Evolutionary conservation across 345 rosid species (phyloP).

Genomic region (Lumnitzera littorea): DNA sequence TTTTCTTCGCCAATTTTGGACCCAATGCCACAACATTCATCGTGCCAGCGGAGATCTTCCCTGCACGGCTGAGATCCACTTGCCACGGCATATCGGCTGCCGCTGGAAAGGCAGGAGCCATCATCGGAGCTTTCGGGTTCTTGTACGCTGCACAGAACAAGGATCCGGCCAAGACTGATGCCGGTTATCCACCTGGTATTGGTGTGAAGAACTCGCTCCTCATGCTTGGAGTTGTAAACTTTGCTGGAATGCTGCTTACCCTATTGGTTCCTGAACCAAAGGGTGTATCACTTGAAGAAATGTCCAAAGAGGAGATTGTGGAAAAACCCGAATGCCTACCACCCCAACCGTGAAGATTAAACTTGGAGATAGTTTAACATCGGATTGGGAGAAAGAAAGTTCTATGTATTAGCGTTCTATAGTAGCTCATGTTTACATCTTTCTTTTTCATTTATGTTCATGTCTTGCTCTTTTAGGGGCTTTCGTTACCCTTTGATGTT

Average conservation of each 20-base stretch:
- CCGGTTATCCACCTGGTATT: slow-evolving; percentile 30
- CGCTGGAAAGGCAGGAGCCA: slow-evolving; percentile 49
- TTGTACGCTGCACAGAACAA: slow-evolving; percentile 25
- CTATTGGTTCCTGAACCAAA: slow-evolving; percentile 48
- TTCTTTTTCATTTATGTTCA: no score
- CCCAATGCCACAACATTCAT: slow-evolving; percentile 61
- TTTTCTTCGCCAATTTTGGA: slow-evolving; percentile 59
- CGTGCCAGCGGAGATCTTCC: slow-evolving; percentile 56
- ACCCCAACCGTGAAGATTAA: no score
- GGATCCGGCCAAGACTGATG: no score
- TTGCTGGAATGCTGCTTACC: slow-evolving; percentile 41
- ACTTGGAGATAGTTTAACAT: no score
- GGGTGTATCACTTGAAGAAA: slow-evolving; percentile 51
- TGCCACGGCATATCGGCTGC: slow-evolving; percentile 67
- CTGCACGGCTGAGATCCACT: slow-evolving; percentile 48
- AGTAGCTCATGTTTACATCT: no score
- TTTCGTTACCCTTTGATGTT: no score
- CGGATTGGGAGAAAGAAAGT: no score
- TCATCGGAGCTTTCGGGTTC: slow-evolving; percentile 53
- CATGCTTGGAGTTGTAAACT: slow-evolving; percentile 37
- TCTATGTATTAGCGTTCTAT: no score
- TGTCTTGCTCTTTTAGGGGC: no score
- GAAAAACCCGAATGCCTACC: background rate
- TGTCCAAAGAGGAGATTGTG: slow-evolving; percentile 42
- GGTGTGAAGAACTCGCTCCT: slow-evolving; percentile 45